phyloP scores from a whole-genome alignment of 495 filamentous ascomycete species.

The Viridothelium virens region DNA sequence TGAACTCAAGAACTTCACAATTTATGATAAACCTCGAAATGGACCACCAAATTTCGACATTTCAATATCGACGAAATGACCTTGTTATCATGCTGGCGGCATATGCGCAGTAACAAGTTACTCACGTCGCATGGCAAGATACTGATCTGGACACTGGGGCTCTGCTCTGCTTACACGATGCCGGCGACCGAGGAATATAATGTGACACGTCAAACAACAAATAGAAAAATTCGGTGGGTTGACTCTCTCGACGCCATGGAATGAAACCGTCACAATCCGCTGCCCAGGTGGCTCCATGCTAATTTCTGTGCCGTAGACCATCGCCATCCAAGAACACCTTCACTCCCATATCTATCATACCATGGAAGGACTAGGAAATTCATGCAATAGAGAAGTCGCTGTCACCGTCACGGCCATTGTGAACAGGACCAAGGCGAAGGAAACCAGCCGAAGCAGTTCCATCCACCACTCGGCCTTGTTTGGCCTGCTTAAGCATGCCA shows the following conservation, averaged over 20 bases:
- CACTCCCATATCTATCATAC: neutral
- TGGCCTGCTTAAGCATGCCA: neutral
- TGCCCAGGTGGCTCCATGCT: neutral
- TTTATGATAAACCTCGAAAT: no score
- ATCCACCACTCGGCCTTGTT: conserved; percentile 16
- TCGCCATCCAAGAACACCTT: neutral
- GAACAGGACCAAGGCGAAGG: conserved; percentile 25
- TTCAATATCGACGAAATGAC: no score
- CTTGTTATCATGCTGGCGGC: no score
- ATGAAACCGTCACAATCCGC: neutral
- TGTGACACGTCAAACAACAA: neutral
- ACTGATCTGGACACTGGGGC: no score
- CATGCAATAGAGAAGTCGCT: conserved; percentile 20
- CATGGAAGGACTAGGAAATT: neutral
- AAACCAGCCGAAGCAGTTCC: conserved; percentile 14
- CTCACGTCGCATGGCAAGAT: no score
- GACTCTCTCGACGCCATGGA: neutral
- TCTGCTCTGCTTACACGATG: no score
- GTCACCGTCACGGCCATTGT: conserved; percentile 22
- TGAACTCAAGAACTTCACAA: no score
- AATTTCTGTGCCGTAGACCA: neutral
- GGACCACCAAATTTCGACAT: no score
- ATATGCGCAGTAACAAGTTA: no score
- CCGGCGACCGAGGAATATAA: neutral
- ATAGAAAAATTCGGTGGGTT: neutral